Conservation (phyloP, 2,329 filamentous ascomycete species). For the Sporothrix mexicana region DNA sequence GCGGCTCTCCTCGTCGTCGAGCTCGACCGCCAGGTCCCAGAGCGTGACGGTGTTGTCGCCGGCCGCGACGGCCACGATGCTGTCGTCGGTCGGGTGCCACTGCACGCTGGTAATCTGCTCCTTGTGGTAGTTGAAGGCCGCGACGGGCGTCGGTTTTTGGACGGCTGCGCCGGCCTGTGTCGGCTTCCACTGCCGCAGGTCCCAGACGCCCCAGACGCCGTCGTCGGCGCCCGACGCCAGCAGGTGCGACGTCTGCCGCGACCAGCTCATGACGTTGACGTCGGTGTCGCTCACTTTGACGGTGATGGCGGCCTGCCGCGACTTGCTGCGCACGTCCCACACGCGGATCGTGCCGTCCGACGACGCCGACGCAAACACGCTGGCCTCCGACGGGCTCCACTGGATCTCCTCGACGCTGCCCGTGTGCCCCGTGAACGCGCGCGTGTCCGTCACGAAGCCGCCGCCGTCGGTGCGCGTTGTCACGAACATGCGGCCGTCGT, state of each 20-base stretch:
- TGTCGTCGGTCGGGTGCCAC: slow-evolving; percentile 98
- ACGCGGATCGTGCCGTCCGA: slow-evolving; percentile 94
- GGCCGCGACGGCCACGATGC: slow-evolving; percentile 88
- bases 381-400: slow-evolving; percentile 92
- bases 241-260: slow-evolving; percentile 82
- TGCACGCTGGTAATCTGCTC: slow-evolving; percentile 95
- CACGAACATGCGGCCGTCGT: slow-evolving; percentile 84
- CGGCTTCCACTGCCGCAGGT: slow-evolving; percentile 92
- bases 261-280: slow-evolving; percentile 98
- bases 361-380: slow-evolving; percentile 92
- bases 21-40: slow-evolving; percentile 95
- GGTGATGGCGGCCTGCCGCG: slow-evolving; percentile 82
- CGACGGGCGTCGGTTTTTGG: slow-evolving; percentile 74
- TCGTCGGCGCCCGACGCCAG: slow-evolving; percentile 93
- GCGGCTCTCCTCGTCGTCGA: slow-evolving; percentile 95
- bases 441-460: slow-evolving; percentile 84
- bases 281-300: slow-evolving; percentile 84
- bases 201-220: slow-evolving; percentile 94
- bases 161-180: slow-evolving; percentile 46
- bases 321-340: slow-evolving; percentile 94
- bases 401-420: slow-evolving; percentile 92
- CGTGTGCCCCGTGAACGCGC: slow-evolving; percentile 82
- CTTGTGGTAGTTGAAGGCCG: slow-evolving; percentile 92
- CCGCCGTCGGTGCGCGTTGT: slow-evolving; percentile 87
- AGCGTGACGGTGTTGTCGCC: slow-evolving; percentile 93